Percentiles rank a stretch among this genome's conserved stretches.
phyloP scores from a whole-genome alignment of 1,284 basidiomycete species.

The Leccinum solheimii region DNA sequence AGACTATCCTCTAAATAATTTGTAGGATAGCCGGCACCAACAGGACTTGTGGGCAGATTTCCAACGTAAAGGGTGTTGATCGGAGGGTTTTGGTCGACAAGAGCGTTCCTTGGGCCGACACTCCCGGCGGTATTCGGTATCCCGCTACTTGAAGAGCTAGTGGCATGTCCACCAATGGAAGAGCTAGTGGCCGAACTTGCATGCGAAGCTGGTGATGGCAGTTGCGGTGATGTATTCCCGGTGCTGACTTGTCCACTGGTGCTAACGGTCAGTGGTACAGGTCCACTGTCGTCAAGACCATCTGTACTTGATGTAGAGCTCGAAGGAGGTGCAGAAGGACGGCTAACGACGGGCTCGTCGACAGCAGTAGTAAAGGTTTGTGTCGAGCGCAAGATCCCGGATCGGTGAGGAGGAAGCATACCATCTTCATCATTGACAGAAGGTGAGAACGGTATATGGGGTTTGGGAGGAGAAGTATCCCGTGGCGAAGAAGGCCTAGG shows the following conservation, averaged over 20 bases:
- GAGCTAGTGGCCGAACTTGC: constrained; percentile 31
- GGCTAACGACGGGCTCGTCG: constrained; percentile 28
- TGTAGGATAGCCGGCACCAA: constrained; percentile 58
- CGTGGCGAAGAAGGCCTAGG: constrained; percentile 32
- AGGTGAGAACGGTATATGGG: constrained; percentile 24
- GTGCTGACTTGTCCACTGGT: constrained; percentile 42
- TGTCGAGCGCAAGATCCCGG: constrained; percentile 34
- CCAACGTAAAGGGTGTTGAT: constrained; percentile 96
- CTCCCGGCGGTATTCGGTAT: constrained; percentile 19
- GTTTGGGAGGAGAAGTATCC: constrained; percentile 30
- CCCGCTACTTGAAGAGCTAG: constrained; percentile 36
- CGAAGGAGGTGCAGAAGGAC: constrained; percentile 25
- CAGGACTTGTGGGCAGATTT: constrained; percentile 79
- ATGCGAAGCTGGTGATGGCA: constrained; percentile 56
- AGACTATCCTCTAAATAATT: constrained; percentile 85
- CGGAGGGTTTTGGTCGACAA: constrained; percentile 85
- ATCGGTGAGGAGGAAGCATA: constrained; percentile 41
- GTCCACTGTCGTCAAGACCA: constrained; percentile 28
- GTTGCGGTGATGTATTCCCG: constrained; percentile 42
- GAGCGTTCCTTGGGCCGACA: constrained; percentile 53
- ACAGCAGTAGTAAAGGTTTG: constrained; percentile 26
- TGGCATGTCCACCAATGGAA: constrained; percentile 31
- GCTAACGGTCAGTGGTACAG: constrained; percentile 47
- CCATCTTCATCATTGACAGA: constrained; percentile 32
- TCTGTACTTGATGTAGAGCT: constrained; percentile 34